Conservation (phyloP, 345 rosid genomes). For the Melaleuca quinquenervia region DNA sequence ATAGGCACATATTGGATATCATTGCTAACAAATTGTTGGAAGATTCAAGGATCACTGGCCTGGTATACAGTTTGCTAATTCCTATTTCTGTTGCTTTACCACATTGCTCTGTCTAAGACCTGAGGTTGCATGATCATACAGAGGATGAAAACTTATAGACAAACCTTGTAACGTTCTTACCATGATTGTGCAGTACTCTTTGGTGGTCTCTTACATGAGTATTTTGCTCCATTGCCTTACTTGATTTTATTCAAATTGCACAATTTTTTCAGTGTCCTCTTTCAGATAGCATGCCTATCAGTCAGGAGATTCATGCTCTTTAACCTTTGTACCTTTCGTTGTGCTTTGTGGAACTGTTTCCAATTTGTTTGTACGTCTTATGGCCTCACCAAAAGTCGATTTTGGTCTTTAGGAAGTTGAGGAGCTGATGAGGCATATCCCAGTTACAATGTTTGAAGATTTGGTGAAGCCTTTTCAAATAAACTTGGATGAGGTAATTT, state of each 20-base stretch:
- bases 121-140: background rate
- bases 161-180: background rate
- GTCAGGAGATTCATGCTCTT: background rate
- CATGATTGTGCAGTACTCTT: background rate
- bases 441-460: constrained; percentile 78
- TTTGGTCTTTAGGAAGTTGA: constrained; percentile 67
- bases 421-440: constrained; percentile 49
- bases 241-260: background rate
- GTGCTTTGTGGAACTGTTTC: background rate
- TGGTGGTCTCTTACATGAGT: background rate
- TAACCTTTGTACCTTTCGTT: background rate
- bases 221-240: background rate
- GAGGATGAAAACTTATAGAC: background rate
- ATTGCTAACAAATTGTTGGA: constrained; percentile 61
- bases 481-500: constrained; percentile 51
- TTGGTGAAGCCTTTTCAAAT: constrained; percentile 80
- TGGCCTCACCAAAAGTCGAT: background rate
- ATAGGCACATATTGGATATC: constrained; percentile 63
- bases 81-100: background rate
- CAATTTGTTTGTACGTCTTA: background rate
- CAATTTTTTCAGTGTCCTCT: background rate
- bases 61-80: constrained; percentile 32
- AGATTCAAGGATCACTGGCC: constrained; percentile 82
- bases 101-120: background rate
- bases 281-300: background rate